These are phyloP conservation scores for Suhomyces vadensis DNA, from an alignment of 805 yeast genomes.

Conservation along the genomic window DNA sequence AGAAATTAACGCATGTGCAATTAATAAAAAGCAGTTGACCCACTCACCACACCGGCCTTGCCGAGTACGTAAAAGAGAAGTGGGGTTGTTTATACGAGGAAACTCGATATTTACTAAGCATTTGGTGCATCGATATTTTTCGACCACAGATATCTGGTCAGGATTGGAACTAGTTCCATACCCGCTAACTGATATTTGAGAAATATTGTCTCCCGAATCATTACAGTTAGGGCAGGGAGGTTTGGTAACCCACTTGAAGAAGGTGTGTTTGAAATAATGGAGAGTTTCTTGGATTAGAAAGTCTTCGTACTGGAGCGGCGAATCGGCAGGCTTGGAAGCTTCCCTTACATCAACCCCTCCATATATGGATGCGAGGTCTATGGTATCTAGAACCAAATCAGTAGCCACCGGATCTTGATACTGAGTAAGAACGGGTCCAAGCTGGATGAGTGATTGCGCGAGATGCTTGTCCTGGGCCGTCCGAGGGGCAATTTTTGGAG, in stretches of 20 bases:
- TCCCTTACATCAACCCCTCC: slow-evolving; percentile 57
- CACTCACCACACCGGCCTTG: slow-evolving; percentile 94
- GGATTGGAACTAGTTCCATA: slow-evolving; percentile 37
- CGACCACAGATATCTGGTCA: slow-evolving; percentile 56
- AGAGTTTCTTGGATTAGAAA: slow-evolving; percentile 34
- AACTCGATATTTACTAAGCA: slow-evolving; percentile 58
- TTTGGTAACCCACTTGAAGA: slow-evolving; percentile 80
- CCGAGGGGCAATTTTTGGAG: background rate
- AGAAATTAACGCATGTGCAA: slow-evolving; percentile 60
- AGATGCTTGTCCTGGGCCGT: slow-evolving; percentile 6
- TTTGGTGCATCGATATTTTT: slow-evolving; percentile 58
- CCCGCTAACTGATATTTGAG: slow-evolving; percentile 31
- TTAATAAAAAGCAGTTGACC: slow-evolving; percentile 79
- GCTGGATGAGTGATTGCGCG: slow-evolving; percentile 2
- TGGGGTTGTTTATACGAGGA: slow-evolving; percentile 75
- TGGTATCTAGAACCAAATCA: slow-evolving; percentile 59
- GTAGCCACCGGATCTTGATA: slow-evolving; percentile 16
- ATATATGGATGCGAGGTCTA: slow-evolving; percentile 62
- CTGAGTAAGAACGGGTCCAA: slow-evolving; percentile 4
- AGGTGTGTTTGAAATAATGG: slow-evolving; percentile 63
- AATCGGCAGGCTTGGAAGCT: slow-evolving; percentile 15
- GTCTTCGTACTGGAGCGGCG: slow-evolving; percentile 33
- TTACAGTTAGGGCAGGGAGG: slow-evolving; percentile 61
- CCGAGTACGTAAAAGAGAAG: slow-evolving; percentile 57
- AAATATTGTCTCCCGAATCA: slow-evolving; percentile 37